A percentile compares a stretch with the other conserved stretches of the same genome.
Conservation (phyloP, 345 rosid genomes). For the Euphorbia tirucalli region DNA sequence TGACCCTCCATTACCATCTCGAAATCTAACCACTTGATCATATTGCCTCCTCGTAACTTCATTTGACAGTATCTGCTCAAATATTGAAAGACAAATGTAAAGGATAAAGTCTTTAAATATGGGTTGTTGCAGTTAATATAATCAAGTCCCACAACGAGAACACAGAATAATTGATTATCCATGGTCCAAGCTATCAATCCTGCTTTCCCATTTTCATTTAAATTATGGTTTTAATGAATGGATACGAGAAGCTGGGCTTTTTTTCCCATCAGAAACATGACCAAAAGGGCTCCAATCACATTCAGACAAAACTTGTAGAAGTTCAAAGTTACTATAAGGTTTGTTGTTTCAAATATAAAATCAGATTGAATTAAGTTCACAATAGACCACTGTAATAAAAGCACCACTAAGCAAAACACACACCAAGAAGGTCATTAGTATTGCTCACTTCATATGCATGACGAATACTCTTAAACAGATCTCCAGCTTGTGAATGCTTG, state of each 20-base stretch:
- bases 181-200: background rate
- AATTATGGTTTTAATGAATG: background rate
- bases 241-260: background rate
- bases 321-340: background rate
- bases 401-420: background rate
- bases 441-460: constrained; percentile 71
- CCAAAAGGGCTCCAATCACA: background rate
- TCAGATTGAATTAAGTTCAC: background rate
- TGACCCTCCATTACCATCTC: constrained; percentile 38
- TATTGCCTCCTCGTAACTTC: constrained; percentile 60
- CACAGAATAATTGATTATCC: background rate
- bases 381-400: constrained; percentile 4
- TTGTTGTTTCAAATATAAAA: background rate
- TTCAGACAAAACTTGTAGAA: background rate
- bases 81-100: background rate
- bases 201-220: background rate
- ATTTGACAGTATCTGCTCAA: constrained; percentile 67
- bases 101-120: background rate
- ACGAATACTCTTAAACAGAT: constrained; percentile 69
- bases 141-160: background rate
- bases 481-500: constrained; percentile 63
- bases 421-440: constrained; percentile 17
- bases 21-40: constrained; percentile 49
- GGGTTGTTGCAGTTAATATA: background rate
- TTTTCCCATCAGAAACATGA: background rate